Evolutionary conservation across 805 yeast species (phyloP).

Genomic region (Brettanomyces bruxellensis): DNA sequence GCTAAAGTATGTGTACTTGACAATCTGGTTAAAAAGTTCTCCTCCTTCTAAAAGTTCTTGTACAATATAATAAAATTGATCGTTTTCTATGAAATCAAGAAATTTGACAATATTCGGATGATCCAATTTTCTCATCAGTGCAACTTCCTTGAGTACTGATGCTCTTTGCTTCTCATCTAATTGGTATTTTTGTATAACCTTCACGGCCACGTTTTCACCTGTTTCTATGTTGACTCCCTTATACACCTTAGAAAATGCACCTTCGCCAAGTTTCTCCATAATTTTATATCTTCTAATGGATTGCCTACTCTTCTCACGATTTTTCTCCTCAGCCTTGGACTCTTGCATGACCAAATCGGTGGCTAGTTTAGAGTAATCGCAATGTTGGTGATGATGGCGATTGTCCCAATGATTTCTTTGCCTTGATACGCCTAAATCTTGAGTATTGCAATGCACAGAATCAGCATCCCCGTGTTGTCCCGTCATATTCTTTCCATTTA

Average conservation of each 20-base stretch:
- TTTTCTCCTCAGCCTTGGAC: slow-evolving; percentile 13
- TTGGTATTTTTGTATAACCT: slow-evolving; percentile 59
- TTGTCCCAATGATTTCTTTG: neutral
- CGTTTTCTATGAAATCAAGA: slow-evolving; percentile 57
- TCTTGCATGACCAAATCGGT: slow-evolving; percentile 25
- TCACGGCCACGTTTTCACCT: slow-evolving; percentile 39
- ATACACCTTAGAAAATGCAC: slow-evolving; percentile 51
- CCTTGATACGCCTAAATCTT: no score
- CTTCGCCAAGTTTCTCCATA: slow-evolving; percentile 46
- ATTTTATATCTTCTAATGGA: slow-evolving; percentile 31
- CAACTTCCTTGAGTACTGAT: slow-evolving; percentile 73
- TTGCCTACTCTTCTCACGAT: slow-evolving; percentile 11
- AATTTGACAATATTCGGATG: slow-evolving; percentile 59
- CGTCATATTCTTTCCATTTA: slow-evolving; percentile 14
- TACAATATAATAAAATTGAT: slow-evolving; percentile 52
- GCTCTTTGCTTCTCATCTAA: slow-evolving; percentile 53
- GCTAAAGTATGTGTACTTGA: slow-evolving; percentile 65
- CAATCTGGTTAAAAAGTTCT: slow-evolving; percentile 72
- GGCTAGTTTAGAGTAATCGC: slow-evolving; percentile 24
- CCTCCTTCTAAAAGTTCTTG: slow-evolving; percentile 75
- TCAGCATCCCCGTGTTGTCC: neutral
- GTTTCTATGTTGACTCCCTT: slow-evolving; percentile 33
- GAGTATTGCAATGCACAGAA: no score
- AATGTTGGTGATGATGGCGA: slow-evolving; percentile 5
- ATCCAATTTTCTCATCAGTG: slow-evolving; percentile 58